Base-by-base conservation (phyloP, 2,329 filamentous ascomycete genomes). In the Phoma herbarum region DNA sequence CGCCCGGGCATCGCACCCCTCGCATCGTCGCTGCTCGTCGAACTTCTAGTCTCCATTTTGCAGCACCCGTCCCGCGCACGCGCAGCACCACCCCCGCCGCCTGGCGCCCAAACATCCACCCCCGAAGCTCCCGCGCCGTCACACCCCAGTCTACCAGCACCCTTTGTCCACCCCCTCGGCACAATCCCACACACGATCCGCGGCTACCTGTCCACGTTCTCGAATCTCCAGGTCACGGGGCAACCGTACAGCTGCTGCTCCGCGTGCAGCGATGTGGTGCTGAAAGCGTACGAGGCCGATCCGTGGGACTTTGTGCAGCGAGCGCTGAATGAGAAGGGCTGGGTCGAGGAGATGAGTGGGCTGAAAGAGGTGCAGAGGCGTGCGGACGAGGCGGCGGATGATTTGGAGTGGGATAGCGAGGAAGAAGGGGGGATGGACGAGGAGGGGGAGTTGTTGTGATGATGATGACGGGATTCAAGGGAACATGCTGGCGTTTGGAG, bases 1-100 rank as follows among this genome's bases (percentile, higher is more conserved):
- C 88, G 95, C 10, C 95, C 95, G 0, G 95, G 95, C 16, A 88
- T 97, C 33, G 94, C 95, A 14, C 90, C 93, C 10, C 95, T 97
- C 56, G 95, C 95, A 8, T 97, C 95, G 2, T 92, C 92, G 2
- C 84, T 96, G 31, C 84, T 97, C 6, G 94, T 98, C 46, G 95
- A 99, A 77, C 84, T 98, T 5, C 84, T 99, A 26, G 88, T 93
- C 10, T 96, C 91, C 58, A 80, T 97, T 33, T 82, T 97, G 10
- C 95, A 99, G 73, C 94, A 83, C 63, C 79, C 78, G 1, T 73
- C 78, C 9, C 75, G 75, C 58, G 76, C 75, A 5, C 77, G 75
- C 25, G 79, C 79, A 1, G 76, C 75, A 9, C 42, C 51, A 2
- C 51, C 43, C 8, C n/a, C 31, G 3, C 6, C 44, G 8, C 23